These are phyloP conservation scores for Gelatoporia subvermispora DNA, from an alignment of 768 basidiomycete genomes.

Conservation along the genomic window DNA sequence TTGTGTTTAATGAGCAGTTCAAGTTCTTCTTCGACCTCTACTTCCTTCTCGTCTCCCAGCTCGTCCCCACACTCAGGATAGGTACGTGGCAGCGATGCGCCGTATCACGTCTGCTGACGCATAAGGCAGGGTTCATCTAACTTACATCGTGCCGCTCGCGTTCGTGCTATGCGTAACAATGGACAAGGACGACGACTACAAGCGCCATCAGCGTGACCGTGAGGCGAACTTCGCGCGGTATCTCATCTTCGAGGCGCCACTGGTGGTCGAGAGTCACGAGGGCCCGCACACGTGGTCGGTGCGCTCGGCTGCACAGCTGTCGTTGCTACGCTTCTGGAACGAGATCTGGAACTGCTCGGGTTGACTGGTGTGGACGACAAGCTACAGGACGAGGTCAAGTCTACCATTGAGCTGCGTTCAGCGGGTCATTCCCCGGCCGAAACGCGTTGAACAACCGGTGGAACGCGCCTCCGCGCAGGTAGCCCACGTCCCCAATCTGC, in stretches of 20 bases:
- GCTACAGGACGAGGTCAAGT: constrained; percentile 97
- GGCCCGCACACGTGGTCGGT: constrained; percentile 57
- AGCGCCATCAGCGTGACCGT: constrained; percentile 83
- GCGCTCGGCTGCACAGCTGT: constrained; percentile 76
- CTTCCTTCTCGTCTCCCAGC: constrained; percentile 92
- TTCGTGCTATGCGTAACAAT: constrained; percentile 95
- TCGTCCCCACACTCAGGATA: constrained; percentile 92
- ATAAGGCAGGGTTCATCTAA: constrained; percentile 91
- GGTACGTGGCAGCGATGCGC: constrained; percentile 43
- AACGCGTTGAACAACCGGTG: constrained; percentile 16
- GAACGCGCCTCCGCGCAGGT: constrained; percentile 12
- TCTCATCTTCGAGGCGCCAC: constrained; percentile 64
- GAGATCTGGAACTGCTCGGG: constrained; percentile 75
- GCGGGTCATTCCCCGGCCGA: constrained; percentile 2
- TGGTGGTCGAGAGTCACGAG: constrained; percentile 22
- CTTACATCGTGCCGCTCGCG: constrained; percentile 93
- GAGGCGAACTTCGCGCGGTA: constrained; percentile 96
- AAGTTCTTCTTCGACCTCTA: constrained; percentile 99
- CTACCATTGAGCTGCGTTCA: constrained; percentile 75
- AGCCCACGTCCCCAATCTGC: constrained; percentile 15
- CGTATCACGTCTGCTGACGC: no score
- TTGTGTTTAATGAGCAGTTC: constrained; percentile 98
- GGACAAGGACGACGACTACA: constrained; percentile 99
- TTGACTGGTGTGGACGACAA: constrained; percentile 97
- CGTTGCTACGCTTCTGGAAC: constrained; percentile 73